Percentiles rank a stretch among this genome's conserved stretches.
These are phyloP conservation scores for Corchorus olitorius DNA, from an alignment of 345 rosid genomes.

Conservation along the genomic window DNA sequence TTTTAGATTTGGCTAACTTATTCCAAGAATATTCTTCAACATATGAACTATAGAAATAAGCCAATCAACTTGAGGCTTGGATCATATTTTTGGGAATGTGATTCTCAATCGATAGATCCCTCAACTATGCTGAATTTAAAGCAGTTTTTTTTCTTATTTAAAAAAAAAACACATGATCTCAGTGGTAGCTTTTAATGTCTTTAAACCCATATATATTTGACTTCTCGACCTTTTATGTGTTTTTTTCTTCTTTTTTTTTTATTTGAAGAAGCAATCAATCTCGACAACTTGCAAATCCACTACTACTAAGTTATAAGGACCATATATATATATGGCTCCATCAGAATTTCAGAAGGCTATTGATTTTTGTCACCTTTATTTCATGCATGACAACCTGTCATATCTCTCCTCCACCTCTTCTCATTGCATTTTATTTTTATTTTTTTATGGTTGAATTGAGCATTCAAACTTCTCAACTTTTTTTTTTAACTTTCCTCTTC, in stretches of 20 bases:
- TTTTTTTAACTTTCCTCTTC: background rate
- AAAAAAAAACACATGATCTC: background rate
- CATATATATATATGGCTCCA: background rate
- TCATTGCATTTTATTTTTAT: conserved; percentile 2
- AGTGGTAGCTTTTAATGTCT: background rate
- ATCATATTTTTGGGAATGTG: background rate
- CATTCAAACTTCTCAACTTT: conserved; percentile 21
- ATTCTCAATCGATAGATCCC: background rate
- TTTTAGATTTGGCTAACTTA: background rate
- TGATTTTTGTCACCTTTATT: conserved; percentile 9
- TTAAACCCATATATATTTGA: background rate
- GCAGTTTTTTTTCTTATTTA: background rate
- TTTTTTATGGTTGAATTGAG: conserved; percentile 2
- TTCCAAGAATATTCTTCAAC: background rate
- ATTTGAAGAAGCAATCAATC: conserved; percentile 18
- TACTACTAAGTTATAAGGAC: background rate
- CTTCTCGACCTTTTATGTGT: background rate
- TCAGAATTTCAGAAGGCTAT: background rate
- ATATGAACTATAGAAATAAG: background rate
- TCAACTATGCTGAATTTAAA: background rate
- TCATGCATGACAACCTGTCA: conserved; percentile 26
- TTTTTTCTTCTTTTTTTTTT: background rate
- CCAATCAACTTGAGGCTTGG: background rate
- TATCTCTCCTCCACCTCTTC: background rate
- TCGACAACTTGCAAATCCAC: conserved; percentile 25